Conservation (phyloP, 1,284 basidiomycete genomes). For the Ceratobasidium sp. region DNA sequence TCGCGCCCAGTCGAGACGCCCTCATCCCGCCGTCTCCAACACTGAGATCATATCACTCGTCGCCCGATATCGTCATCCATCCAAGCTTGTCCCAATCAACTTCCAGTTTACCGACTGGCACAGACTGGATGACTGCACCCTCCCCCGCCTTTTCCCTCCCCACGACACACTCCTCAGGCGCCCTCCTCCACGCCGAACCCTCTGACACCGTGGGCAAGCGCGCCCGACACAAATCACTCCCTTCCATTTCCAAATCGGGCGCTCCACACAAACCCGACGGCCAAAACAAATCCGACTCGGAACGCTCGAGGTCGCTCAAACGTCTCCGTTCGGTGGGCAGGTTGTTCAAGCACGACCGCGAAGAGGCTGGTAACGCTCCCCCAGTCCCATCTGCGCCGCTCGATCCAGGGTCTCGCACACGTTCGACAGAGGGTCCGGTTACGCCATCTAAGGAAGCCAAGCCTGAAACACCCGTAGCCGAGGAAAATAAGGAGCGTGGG, state of each 20-base stretch:
- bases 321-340: constrained; percentile 4
- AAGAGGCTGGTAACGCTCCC: neutral
- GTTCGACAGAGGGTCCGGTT: neutral
- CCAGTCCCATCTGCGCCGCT: neutral
- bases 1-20: constrained; percentile 1
- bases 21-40: neutral
- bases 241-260: neutral
- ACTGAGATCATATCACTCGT: constrained; percentile 10
- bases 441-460: no score
- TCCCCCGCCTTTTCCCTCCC: constrained; percentile 18
- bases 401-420: neutral
- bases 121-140: constrained; percentile 30
- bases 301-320: neutral
- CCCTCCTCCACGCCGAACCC: constrained; percentile 20
- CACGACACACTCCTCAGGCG: neutral
- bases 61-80: constrained; percentile 21
- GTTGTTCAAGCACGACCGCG: constrained; percentile 1
- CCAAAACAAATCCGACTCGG: neutral
- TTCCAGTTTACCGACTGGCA: neutral
- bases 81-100: no score
- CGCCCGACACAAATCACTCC: constrained; percentile 8
- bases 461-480: neutral
- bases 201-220: constrained; percentile 1
- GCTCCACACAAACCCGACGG: neutral
- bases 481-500: neutral